These are phyloP conservation scores for Hapsidospora chrysogenum DNA, from an alignment of 495 filamentous ascomycete genomes.

Conservation along the genomic window DNA sequence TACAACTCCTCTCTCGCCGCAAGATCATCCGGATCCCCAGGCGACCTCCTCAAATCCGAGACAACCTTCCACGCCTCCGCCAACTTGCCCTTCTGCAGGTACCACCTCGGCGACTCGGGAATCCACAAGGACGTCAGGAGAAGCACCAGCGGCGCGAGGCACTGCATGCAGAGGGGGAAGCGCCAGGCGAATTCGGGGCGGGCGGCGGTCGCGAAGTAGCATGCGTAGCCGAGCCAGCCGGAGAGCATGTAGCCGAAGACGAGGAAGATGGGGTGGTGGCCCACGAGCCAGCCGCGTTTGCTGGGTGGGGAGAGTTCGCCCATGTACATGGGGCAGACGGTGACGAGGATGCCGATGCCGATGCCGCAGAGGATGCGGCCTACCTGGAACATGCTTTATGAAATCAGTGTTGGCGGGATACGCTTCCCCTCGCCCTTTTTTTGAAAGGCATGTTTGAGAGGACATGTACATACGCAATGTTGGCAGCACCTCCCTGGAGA, in stretches of 20 bases:
- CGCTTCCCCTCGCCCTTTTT: too few relatives aligned
- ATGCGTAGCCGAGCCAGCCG: constrained; percentile 26
- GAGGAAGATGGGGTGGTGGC: constrained; percentile 11
- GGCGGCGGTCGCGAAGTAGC: constrained; percentile 19
- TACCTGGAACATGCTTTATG: constrained; percentile 26
- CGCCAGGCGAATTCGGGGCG: constrained; percentile 25
- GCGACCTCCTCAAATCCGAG: too few relatives aligned
- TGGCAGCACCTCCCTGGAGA: constrained; percentile 23
- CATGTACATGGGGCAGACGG: constrained; percentile 29
- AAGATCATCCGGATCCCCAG: too few relatives aligned
- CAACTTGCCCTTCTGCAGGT: too few relatives aligned
- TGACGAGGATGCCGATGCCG: constrained; percentile 29
- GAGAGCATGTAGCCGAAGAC: constrained; percentile 27
- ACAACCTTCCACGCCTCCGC: too few relatives aligned
- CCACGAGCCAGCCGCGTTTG: constrained; percentile 22
- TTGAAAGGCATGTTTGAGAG: not conserved
- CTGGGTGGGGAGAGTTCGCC: constrained; percentile 19
- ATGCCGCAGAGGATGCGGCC: constrained; percentile 29
- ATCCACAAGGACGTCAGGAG: too few relatives aligned
- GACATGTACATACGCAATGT: constrained; percentile 9
- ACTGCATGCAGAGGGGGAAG: constrained; percentile 15
- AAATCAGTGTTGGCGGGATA: not conserved
- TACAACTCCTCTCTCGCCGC: too few relatives aligned
- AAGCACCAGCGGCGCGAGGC: too few relatives aligned
- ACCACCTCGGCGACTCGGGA: too few relatives aligned